Conservation (phyloP, 108 stramenopile genomes). For the Nannochloropsis salina region DNA sequence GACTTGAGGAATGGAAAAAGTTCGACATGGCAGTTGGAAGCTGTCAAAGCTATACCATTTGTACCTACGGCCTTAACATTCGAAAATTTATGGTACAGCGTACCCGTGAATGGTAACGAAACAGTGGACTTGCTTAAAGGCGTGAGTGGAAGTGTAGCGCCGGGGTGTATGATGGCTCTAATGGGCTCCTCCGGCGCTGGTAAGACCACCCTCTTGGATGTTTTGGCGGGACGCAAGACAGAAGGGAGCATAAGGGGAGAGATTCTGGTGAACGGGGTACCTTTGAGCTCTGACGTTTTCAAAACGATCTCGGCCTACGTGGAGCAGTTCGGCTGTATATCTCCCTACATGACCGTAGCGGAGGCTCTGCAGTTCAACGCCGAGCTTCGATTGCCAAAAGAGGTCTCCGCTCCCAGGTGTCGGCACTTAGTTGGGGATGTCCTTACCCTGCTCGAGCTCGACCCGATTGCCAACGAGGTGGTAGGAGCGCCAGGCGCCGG, state of each 20-base stretch:
- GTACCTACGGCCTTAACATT: conserved; percentile 55
- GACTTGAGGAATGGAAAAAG: conserved; percentile 13
- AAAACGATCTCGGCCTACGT: conserved; percentile 31
- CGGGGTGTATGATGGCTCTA: conserved; percentile 49
- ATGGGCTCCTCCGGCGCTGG: conserved; percentile 53
- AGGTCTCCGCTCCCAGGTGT: not conserved
- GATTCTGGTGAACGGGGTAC: conserved; percentile 69
- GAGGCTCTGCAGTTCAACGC: conserved; percentile 76
- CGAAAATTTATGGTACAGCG: conserved; percentile 32
- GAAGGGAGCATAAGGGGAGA: conserved; percentile 70
- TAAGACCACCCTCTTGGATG: conserved; percentile 52
- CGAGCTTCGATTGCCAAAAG: conserved; percentile 62
- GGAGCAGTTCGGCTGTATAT: conserved; percentile 33
- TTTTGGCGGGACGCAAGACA: conserved; percentile 56
- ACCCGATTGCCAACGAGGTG: conserved; percentile 53
- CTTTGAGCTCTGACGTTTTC: conserved; percentile 54
- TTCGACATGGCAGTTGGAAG: conserved; percentile 32
- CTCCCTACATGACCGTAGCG: conserved; percentile 59
- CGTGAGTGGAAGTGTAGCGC: conserved; percentile 39
- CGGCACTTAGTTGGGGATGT: conserved; percentile 62
- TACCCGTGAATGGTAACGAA: conserved; percentile 25
- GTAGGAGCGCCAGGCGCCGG: conserved; percentile 60
- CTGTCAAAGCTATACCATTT: conserved; percentile 39
- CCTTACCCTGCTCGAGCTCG: conserved; percentile 65
- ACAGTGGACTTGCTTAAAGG: conserved; percentile 45